phyloP scores from a whole-genome alignment of 768 basidiomycete species.

The Tricholoma matsutake region DNA sequence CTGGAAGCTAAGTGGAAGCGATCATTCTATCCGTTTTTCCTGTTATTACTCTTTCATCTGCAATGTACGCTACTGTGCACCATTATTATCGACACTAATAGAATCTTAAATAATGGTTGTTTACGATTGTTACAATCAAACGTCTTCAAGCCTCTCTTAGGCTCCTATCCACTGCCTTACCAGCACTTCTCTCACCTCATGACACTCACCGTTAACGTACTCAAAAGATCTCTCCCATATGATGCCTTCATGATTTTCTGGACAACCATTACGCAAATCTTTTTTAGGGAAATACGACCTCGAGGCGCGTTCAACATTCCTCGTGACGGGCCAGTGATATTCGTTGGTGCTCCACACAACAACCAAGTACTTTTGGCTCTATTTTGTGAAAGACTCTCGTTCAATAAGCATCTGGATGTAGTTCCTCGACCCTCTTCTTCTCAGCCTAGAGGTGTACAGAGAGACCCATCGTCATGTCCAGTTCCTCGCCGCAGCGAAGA shows the following conservation, averaged over 20 bases:
- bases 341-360: conserved; percentile 89
- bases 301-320: conserved; percentile 96
- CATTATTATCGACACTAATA: conserved; percentile 1
- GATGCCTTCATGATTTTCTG: conserved; percentile 82
- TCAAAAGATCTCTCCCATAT: conserved; percentile 42
- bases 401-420: conserved; percentile 30
- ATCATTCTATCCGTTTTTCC: not conserved
- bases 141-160: not conserved
- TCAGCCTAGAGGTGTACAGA: conserved; percentile 81
- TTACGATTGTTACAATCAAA: not conserved
- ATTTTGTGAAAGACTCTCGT: conserved; percentile 4
- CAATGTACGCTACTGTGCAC: conserved; percentile 11
- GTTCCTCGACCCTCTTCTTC: conserved; percentile 90
- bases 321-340: conserved; percentile 84
- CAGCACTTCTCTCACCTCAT: conserved; percentile 9
- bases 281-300: conserved; percentile 94
- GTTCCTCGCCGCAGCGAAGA: conserved; percentile 87
- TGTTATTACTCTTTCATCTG: conserved; percentile 8
- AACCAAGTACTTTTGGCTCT: conserved; percentile 61
- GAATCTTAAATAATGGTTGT: not conserved
- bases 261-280: conserved; percentile 84
- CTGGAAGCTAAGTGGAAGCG: conserved; percentile 12
- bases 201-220: conserved; percentile 11
- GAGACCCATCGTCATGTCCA: conserved; percentile 81
- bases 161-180: no score